Percentiles rank a stretch among this genome's conserved stretches.
Conservation (phyloP, 345 rosid genomes). For the Eucalyptus pauciflora region DNA sequence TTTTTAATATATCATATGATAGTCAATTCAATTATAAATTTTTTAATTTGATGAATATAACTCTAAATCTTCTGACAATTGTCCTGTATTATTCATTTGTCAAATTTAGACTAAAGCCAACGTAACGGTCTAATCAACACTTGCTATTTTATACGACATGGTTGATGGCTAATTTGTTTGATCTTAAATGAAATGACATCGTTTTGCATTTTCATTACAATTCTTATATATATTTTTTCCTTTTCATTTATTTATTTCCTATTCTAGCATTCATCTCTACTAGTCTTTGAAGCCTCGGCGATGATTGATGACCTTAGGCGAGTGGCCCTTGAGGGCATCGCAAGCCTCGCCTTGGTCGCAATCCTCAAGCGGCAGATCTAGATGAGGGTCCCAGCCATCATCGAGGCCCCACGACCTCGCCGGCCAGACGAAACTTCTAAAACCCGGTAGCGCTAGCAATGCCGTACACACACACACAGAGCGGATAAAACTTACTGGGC, state of each 20-base stretch:
- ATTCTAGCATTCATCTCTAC: neutral
- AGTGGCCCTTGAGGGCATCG: neutral
- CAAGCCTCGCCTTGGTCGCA: neutral
- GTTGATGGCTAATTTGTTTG: rapidly evolving
- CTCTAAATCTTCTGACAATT: neutral
- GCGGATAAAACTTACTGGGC: neutral
- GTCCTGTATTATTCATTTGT: rapidly evolving
- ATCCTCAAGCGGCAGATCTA: neutral
- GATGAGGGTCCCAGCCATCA: neutral
- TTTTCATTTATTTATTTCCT: neutral
- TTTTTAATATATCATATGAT: neutral
- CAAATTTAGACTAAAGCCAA: neutral
- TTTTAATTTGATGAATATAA: neutral
- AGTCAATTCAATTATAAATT: rapidly evolving
- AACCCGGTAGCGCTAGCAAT: neutral
- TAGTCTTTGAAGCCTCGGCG: rapidly evolving
- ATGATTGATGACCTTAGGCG: neutral
- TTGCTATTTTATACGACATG: rapidly evolving
- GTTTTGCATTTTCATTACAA: neutral
- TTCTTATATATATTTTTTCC: too few relatives aligned
- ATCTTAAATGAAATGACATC: neutral
- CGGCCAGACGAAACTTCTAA: neutral
- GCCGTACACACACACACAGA: too few relatives aligned
- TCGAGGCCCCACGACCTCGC: neutral
- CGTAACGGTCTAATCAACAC: rapidly evolving